Percentiles rank a stretch among this genome's conserved stretches.
Evolutionary conservation across 1,284 basidiomycete species (phyloP).

Genomic region (Cystobasidium sp.): DNA sequence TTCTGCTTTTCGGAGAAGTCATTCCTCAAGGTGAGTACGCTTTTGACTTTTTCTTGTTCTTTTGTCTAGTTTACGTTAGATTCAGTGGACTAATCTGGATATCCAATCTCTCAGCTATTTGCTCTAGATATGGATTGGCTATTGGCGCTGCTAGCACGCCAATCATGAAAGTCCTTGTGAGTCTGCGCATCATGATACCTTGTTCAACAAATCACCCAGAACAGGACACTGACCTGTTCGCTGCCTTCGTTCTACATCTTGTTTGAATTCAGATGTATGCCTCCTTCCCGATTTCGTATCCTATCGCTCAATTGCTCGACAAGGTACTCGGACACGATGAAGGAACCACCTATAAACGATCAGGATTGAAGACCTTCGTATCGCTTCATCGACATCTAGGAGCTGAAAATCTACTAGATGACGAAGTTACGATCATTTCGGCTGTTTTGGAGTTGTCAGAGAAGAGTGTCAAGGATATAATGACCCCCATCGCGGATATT

Average conservation of each 20-base stretch:
- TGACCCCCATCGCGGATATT: slow-evolving; percentile 66
- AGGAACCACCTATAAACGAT: slow-evolving; percentile 54
- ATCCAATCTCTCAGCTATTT: slow-evolving; percentile 59
- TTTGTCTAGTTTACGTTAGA: no score
- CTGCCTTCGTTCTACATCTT: not conserved
- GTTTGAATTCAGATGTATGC: slow-evolving; percentile 48
- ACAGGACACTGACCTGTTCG: not conserved
- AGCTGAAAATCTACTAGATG: slow-evolving; percentile 58
- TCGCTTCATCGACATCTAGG: slow-evolving; percentile 59
- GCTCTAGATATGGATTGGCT: slow-evolving; percentile 87
- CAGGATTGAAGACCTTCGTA: slow-evolving; percentile 69
- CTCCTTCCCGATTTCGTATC: slow-evolving; percentile 78
- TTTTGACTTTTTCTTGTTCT: no score
- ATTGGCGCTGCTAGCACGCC: slow-evolving; percentile 89
- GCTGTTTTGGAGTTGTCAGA: slow-evolving; percentile 66
- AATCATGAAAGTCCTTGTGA: slow-evolving; percentile 70
- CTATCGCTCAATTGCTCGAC: slow-evolving; percentile 85
- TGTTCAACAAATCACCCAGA: not conserved
- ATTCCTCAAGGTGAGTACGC: slow-evolving; percentile 38
- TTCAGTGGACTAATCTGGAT: no score
- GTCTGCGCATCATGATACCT: slow-evolving; percentile 4
- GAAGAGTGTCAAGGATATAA: slow-evolving; percentile 62
- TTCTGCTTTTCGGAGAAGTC: slow-evolving; percentile 48
- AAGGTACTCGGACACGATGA: slow-evolving; percentile 71
- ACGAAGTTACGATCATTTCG: slow-evolving; percentile 76